These are phyloP conservation scores for Epichloe sylvatica DNA, from an alignment of 2,329 filamentous ascomycete species.

Conservation along the genomic window DNA sequence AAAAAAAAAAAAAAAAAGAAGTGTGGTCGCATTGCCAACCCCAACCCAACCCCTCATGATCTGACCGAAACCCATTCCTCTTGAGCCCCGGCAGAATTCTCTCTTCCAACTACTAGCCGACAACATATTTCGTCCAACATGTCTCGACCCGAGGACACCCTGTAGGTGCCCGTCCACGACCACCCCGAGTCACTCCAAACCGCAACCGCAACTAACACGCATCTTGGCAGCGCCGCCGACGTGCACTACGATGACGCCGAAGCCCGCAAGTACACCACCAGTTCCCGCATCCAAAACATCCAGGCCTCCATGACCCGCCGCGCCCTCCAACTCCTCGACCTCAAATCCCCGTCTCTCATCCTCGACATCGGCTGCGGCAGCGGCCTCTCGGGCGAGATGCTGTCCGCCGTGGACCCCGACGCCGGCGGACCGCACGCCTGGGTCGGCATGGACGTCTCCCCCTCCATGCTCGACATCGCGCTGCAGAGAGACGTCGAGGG, in stretches of 20 bases:
- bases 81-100: no score
- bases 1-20: neutral
- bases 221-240: conserved; percentile 60
- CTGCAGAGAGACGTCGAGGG: conserved; percentile 85
- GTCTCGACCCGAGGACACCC: conserved; percentile 92
- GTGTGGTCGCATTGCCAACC: neutral
- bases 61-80: neutral
- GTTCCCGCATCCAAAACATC: conserved; percentile 87
- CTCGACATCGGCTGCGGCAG: conserved; percentile 96
- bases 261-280: conserved; percentile 94
- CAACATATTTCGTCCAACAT: conserved; percentile 37
- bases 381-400: conserved; percentile 85
- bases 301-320: conserved; percentile 90
- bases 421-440: conserved; percentile 81
- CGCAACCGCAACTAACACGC: neutral
- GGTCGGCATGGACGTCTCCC: conserved; percentile 93
- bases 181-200: no score
- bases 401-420: conserved; percentile 54
- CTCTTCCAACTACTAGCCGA: neutral
- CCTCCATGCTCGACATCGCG: conserved; percentile 93
- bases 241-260: conserved; percentile 95
- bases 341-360: conserved; percentile 68
- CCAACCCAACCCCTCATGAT: neutral
- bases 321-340: conserved; percentile 79
- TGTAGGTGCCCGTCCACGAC: conserved; percentile 40